A percentile compares a stretch with the other conserved stretches of the same genome.
phyloP scores from a whole-genome alignment of 148 eudicot genomes.

The Vaccinium darrowii region DNA sequence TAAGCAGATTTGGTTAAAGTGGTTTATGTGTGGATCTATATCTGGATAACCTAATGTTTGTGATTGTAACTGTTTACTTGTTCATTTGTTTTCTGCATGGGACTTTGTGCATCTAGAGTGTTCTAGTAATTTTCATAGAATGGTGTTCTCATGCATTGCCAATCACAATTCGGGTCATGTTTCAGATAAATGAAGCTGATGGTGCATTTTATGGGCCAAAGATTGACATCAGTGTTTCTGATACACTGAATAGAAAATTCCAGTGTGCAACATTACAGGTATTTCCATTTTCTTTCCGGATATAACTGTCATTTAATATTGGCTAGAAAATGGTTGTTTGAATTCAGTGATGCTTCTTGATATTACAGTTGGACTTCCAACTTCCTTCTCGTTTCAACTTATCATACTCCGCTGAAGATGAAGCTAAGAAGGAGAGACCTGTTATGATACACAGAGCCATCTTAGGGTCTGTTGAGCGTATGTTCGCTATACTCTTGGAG shows the following conservation, averaged over 20 bases:
- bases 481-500: constrained; percentile 98
- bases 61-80: not conserved
- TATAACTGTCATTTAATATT: not conserved
- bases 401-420: constrained; percentile 93
- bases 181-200: constrained; percentile 89
- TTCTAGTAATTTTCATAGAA: not conserved
- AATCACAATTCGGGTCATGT: not conserved
- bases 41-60: not conserved
- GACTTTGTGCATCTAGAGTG: not conserved
- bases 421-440: constrained; percentile 90
- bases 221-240: constrained; percentile 96
- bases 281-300: not conserved
- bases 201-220: constrained; percentile 99
- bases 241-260: constrained; percentile 92
- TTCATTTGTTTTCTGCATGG: not conserved
- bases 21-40: not conserved
- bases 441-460: constrained; percentile 97
- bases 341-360: constrained; percentile 13
- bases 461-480: constrained; percentile 95
- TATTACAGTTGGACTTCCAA: constrained; percentile 89
- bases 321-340: not conserved
- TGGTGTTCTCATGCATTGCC: constrained; percentile 1
- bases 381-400: constrained; percentile 85
- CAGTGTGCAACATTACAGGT: constrained; percentile 99
- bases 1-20: not conserved